Evolutionary conservation across 257 asterid genomes (phyloP).

Genomic region (Lycium ferocissimum): DNA sequence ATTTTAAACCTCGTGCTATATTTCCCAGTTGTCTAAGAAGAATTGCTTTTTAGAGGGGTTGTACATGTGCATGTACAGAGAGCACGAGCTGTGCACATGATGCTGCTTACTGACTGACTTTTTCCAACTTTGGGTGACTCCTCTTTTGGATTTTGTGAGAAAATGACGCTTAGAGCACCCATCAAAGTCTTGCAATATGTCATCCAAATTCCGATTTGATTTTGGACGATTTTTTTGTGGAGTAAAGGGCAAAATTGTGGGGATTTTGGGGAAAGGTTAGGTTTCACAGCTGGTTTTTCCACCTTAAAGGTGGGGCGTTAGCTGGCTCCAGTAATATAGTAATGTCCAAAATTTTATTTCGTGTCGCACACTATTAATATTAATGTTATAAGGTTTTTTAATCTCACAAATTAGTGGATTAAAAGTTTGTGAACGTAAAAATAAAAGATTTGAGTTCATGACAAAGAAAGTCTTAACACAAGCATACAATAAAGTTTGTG

Average conservation of each 20-base stretch:
- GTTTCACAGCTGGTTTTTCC: slow-evolving; percentile 15
- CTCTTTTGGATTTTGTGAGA: slow-evolving; percentile 11
- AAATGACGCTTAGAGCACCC: background rate
- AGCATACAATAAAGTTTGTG: too few relatives aligned
- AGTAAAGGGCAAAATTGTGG: background rate
- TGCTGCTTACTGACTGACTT: background rate
- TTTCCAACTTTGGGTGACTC: background rate
- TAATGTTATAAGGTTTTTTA: too few relatives aligned
- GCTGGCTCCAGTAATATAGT: background rate
- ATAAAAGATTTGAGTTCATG: too few relatives aligned
- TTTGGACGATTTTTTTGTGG: background rate
- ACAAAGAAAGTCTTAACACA: too few relatives aligned
- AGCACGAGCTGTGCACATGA: slow-evolving; percentile 24
- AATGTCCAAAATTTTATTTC: too few relatives aligned
- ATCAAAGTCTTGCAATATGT: background rate
- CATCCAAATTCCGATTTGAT: background rate
- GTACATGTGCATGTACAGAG: background rate
- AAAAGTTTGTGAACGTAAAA: too few relatives aligned
- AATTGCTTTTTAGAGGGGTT: background rate
- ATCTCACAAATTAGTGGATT: too few relatives aligned
- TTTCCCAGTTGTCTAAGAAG: background rate
- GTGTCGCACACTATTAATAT: too few relatives aligned
- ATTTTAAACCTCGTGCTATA: background rate
- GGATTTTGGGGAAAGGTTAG: background rate
- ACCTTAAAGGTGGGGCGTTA: background rate